Percentiles rank a stretch among this genome's conserved stretches.
Evolutionary conservation across 495 filamentous ascomycete genomes (phyloP).

Genomic region (Podospora sp.): DNA sequence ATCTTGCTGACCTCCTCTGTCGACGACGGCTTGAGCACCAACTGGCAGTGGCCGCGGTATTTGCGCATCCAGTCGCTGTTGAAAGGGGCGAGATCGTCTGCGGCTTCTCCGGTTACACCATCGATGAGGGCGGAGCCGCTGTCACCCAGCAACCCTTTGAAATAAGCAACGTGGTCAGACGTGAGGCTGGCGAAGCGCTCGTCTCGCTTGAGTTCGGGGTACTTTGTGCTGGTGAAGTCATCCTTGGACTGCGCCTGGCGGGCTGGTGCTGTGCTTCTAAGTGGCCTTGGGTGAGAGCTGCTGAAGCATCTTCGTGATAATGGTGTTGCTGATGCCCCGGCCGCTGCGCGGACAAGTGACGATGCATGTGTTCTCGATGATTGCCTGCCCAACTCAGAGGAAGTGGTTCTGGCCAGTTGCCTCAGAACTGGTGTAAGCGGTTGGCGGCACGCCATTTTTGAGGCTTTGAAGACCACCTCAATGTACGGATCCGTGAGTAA

Average conservation of each 20-base stretch:
- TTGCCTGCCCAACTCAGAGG: constrained; percentile 20
- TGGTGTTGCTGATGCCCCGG: not conserved
- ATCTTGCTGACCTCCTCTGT: constrained; percentile 87
- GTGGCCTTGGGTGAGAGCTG: constrained; percentile 34
- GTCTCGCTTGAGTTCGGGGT: constrained; percentile 82
- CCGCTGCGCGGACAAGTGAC: not conserved
- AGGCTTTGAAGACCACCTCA: not conserved
- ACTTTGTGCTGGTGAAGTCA: constrained; percentile 77
- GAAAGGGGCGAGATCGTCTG: constrained; percentile 83
- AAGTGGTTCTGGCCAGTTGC: constrained; percentile 23
- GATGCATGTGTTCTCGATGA: constrained; percentile 9
- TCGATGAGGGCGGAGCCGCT: constrained; percentile 79
- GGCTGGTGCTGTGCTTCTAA: constrained; percentile 32
- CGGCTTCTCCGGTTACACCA: constrained; percentile 61
- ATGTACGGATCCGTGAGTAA: too few species aligned
- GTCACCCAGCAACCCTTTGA: constrained; percentile 70
- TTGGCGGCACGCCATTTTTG: constrained; percentile 31
- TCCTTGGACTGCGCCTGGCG: constrained; percentile 57
- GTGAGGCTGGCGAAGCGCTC: constrained; percentile 70
- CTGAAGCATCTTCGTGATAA: constrained; percentile 35
- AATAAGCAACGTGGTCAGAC: constrained; percentile 75
- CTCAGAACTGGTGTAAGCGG: constrained; percentile 29
- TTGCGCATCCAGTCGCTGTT: constrained; percentile 99
- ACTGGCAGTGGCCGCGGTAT: constrained; percentile 84
- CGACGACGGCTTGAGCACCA: constrained; percentile 82